Conservation (phyloP, 2,329 filamentous ascomycete genomes). For the Zopfia rhizophila region DNA sequence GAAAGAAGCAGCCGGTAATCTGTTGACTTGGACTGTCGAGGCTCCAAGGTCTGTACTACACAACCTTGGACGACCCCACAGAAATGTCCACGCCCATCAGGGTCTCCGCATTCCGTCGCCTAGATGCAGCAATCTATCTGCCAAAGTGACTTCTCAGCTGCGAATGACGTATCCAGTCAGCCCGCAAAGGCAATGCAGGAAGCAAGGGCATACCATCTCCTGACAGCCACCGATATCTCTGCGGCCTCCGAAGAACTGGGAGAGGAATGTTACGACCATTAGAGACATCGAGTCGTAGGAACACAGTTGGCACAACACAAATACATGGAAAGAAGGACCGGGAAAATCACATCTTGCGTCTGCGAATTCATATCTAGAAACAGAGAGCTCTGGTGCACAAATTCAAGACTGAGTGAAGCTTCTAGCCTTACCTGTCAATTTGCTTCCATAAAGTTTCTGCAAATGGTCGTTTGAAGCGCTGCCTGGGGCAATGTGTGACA, state of each 20-base stretch:
- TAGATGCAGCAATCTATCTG: slow-evolving; percentile 18
- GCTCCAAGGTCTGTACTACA: slow-evolving; percentile 25
- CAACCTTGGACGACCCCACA: slow-evolving; percentile 23
- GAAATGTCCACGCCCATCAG: slow-evolving; percentile 24
- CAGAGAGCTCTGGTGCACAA: slow-evolving; percentile 25
- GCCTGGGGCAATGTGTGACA: slow-evolving; percentile 37
- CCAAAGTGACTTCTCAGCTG: slow-evolving; percentile 1
- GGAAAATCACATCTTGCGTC: slow-evolving; percentile 9
- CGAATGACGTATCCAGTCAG: slow-evolving; percentile 12
- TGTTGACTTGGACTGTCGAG: slow-evolving; percentile 24
- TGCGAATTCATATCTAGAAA: slow-evolving; percentile 20
- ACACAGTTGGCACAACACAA: slow-evolving; percentile 15
- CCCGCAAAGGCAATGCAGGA: slow-evolving; percentile 35
- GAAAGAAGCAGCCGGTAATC: slow-evolving; percentile 32
- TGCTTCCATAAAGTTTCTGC: slow-evolving; percentile 25
- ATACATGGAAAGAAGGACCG: slow-evolving; percentile 9
- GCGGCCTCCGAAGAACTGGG: slow-evolving; percentile 20
- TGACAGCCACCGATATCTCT: slow-evolving; percentile 21
- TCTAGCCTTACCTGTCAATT: slow-evolving; percentile 29
- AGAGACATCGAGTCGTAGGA: slow-evolving; percentile 27
- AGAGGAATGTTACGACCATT: slow-evolving; percentile 27
- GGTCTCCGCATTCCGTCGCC: slow-evolving; percentile 27
- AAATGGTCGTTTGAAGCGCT: slow-evolving; percentile 30
- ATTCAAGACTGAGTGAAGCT: slow-evolving; percentile 21
- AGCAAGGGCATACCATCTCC: slow-evolving; percentile 36